Conservation (phyloP, 495 filamentous ascomycete genomes). For the Hypoxylon lienhwacheense region DNA sequence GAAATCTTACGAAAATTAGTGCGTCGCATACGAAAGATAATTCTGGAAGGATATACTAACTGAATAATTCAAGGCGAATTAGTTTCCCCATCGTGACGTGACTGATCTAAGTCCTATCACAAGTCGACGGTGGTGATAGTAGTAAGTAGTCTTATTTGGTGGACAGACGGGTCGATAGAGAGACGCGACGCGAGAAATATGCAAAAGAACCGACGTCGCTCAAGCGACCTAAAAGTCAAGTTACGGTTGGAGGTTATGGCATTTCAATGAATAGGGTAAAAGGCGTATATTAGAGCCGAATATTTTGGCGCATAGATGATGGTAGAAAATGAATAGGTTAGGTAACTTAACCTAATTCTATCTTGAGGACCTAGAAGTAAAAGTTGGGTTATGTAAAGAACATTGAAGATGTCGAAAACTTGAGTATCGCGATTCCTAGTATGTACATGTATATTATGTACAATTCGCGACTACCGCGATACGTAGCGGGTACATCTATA, state of each 20-base stretch:
- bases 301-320: conserved; percentile 1
- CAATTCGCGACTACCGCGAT: too few species aligned
- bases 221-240: conserved; percentile 13
- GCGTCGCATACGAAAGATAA: conserved; percentile 2
- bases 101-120: conserved; percentile 4
- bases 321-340: conserved; percentile 1
- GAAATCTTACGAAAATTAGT: conserved; percentile 70
- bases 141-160: conserved; percentile 1
- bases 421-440: too few species aligned
- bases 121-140: conserved; percentile 1
- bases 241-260: conserved; percentile 18
- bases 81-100: conserved; percentile 71
- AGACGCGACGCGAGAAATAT: conserved; percentile 35
- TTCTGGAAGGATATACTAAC: conserved; percentile 54
- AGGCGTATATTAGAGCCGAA: conserved; percentile 6
- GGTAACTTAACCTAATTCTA: too few species aligned
- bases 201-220: conserved; percentile 25
- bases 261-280: conserved; percentile 19
- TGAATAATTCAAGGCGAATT: conserved; percentile 90
- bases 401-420: neutral
- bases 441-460: neutral
- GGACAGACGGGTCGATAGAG: neutral
- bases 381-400: neutral
- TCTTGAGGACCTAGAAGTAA: neutral
- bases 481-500: too few species aligned